phyloP scores from a whole-genome alignment of 1,284 basidiomycete species.

The Retiboletus flavoniger region DNA sequence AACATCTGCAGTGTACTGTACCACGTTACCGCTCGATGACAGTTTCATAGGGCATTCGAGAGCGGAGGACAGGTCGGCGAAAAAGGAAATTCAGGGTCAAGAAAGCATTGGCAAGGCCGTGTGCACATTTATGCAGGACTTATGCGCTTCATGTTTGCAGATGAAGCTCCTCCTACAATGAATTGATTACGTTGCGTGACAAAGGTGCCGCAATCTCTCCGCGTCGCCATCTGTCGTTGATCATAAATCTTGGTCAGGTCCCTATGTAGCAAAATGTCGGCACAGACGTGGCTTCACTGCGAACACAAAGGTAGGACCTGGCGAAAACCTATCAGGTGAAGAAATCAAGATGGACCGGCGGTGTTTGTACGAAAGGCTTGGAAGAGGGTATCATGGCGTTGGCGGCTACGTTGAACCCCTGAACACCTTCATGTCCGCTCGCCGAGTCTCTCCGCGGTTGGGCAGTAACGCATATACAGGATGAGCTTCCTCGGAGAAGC shows the following conservation, averaged over 20 bases:
- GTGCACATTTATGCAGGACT: too few relatives aligned
- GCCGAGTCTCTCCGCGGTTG: slow-evolving; percentile 49
- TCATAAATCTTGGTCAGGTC: slow-evolving; percentile 79
- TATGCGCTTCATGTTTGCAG: too few relatives aligned
- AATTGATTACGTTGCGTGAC: too few relatives aligned
- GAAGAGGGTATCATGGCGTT: slow-evolving; percentile 54
- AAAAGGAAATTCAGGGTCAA: too few relatives aligned
- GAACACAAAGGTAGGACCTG: slow-evolving; percentile 51
- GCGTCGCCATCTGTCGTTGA: too few relatives aligned
- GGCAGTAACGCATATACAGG: slow-evolving; percentile 53
- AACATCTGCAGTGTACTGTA: too few relatives aligned
- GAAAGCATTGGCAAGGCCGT: too few relatives aligned
- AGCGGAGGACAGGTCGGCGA: too few relatives aligned
- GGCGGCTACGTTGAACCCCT: slow-evolving; percentile 18
- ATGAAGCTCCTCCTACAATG: too few relatives aligned
- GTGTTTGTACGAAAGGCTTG: slow-evolving; percentile 46
- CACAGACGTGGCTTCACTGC: slow-evolving; percentile 65
- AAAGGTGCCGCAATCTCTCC: too few relatives aligned
- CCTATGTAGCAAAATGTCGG: slow-evolving; percentile 68
- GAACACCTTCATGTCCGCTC: slow-evolving; percentile 28
- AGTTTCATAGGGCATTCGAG: too few relatives aligned
- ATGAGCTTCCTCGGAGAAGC: slow-evolving; percentile 50
- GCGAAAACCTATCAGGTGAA: slow-evolving; percentile 31
- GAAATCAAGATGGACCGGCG: slow-evolving; percentile 42
- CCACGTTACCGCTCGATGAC: too few relatives aligned